Evolutionary conservation across 257 asterid genomes (phyloP).

Genomic region (Coffea canephora): DNA sequence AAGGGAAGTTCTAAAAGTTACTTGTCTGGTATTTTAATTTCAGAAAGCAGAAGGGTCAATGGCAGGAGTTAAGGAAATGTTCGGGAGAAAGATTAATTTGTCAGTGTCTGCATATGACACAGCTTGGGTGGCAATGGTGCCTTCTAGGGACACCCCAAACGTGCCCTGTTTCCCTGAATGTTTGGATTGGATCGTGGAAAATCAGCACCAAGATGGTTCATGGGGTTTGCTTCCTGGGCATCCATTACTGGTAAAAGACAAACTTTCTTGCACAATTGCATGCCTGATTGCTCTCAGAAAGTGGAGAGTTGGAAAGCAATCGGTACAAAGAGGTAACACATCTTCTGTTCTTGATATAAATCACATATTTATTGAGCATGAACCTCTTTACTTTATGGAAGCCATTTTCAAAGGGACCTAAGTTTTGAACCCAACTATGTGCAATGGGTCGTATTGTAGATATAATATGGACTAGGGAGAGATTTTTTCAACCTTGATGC

Average conservation of each 20-base stretch:
- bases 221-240: constrained; percentile 31
- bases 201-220: constrained; percentile 38
- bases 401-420: no score
- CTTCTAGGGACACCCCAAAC: constrained; percentile 8
- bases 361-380: no score
- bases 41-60: background rate
- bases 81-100: constrained; percentile 25
- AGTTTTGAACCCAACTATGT: no score
- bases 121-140: constrained; percentile 39
- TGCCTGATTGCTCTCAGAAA: constrained; percentile 31
- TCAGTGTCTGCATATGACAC: constrained; percentile 34
- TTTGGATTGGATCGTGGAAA: constrained; percentile 36
- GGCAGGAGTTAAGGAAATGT: constrained; percentile 21
- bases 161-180: constrained; percentile 25
- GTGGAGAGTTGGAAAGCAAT: constrained; percentile 27
- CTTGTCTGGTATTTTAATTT: background rate
- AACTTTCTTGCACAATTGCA: constrained; percentile 35
- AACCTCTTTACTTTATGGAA: no score
- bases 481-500: no score
- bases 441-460: no score
- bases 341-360: no score
- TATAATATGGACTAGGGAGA: no score
- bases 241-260: constrained; percentile 24
- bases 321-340: constrained; percentile 17
- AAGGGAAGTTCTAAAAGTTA: no score